Evolutionary conservation across 352 stramenopile species (phyloP).

Genomic region (Phytophthora citrophthora): DNA sequence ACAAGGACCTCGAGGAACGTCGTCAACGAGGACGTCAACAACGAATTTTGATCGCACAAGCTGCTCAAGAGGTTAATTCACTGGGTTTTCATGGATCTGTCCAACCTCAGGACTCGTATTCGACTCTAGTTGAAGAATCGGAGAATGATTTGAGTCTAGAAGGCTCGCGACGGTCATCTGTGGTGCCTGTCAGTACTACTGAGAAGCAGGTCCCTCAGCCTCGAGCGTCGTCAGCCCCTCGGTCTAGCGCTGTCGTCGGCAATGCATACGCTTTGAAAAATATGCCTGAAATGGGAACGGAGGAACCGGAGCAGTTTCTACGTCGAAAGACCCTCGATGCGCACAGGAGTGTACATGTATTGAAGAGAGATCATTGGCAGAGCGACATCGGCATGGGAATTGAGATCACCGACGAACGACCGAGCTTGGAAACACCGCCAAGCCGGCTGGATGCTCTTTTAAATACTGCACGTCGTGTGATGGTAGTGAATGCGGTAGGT

Average conservation of each 20-base stretch:
- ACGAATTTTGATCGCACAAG: conserved; percentile 38
- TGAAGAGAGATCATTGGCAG: conserved; percentile 47
- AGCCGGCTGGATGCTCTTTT: conserved; percentile 18
- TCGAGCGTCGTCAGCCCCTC: conserved; percentile 30
- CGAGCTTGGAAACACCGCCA: conserved; percentile 21
- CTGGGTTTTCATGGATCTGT: conserved; percentile 5
- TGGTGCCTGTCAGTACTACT: conserved; percentile 3
- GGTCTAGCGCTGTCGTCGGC: conserved; percentile 33
- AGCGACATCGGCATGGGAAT: conserved; percentile 54
- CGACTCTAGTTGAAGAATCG: conserved; percentile 20
- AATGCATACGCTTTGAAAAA: conserved; percentile 35
- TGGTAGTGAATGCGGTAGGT: conserved; percentile 18
- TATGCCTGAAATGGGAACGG: conserved; percentile 2
- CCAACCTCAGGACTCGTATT: conserved; percentile 20
- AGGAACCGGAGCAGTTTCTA: conserved; percentile 67
- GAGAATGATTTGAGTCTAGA: conserved; percentile 11
- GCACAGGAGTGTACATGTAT: conserved; percentile 38
- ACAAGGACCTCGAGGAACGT: conserved; percentile 64
- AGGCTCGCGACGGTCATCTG: conserved; percentile 18
- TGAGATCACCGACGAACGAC: conserved; percentile 66
- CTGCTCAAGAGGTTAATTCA: conserved; percentile 19
- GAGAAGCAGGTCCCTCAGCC: conserved; percentile 10
- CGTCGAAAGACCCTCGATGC: conserved; percentile 36
- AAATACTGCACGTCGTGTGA: conserved; percentile 22
- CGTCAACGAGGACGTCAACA: conserved; percentile 63